Evolutionary conservation across 305 asterid genomes (phyloP), one percentile per base, ranked within the genome.

Genomic region (Fraxinus greggii): DNA sequence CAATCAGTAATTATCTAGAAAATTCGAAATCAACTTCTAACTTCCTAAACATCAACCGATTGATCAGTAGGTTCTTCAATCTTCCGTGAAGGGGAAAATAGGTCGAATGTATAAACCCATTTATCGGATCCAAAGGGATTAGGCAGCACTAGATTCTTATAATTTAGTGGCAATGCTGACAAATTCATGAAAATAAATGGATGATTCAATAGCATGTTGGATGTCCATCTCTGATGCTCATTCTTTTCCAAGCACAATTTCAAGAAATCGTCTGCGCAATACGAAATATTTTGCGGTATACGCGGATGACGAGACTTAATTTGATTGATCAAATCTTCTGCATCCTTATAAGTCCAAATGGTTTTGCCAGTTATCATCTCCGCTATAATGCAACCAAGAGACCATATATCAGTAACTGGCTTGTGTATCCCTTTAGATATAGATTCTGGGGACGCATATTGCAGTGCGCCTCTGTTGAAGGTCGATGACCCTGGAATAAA

Each of bases 361-460:
- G 15, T 7, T 7, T 31, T 32, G 17, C 81, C 83, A 0, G 83
- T 85, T 4, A 81, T 65, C 85, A 85, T 81, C 82, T 81, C 79
- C 3, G 72, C 6, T 4, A 81, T 19, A 3, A 24, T 40, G 33
- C 82, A 72, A 13, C 80, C 84, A 9, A 84, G 72, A 29, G 82
- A 51, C 87, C 84, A 80, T 13, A 84, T 78, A 31, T 80, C 84
- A 2, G 15, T 32, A 0, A 48, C 31, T n/a, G 61, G 56, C 4
- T n/a, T n/a, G 1, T 78, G 80, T 29, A 40, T 0, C 26, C 87
- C 85, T 2, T 31, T 32, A 2, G 0, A 5, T 2, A 67, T 23
- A 10, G 56, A 45, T 32, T 82, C 78, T 0, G 81, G 83, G 4
- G 81, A 56, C 3, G 84, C 80, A 1, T 81, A 81, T 0, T 9